Base-by-base conservation (phyloP, 1,139 yeast species). In the Geotrichum candidum region DNA sequence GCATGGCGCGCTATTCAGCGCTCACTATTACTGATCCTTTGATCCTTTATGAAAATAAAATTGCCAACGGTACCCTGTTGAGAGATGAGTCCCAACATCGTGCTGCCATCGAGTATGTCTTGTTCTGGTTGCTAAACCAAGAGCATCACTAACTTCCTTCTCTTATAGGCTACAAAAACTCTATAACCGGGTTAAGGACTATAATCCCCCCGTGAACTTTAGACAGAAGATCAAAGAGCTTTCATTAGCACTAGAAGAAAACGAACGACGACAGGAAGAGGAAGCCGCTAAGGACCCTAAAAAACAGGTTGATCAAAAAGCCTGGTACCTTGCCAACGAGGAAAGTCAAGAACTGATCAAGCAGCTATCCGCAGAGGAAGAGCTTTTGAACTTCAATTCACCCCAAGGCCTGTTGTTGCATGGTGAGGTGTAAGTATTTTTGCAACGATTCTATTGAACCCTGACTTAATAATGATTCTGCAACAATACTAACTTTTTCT, bases 381-480 rank as follows among this genome's bases (percentile, higher is more conserved):
- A 85, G 66, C 70, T 86, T 54, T 69, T 73, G n/a, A 79, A 81
- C 61, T 78, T 84, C 64, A 76, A 81, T 1, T 77, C 87, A 0
- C 91, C 91, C 0, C 86, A 82, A 63, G 91, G 92, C 0, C 73
- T 87, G 3, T 69, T 87, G 57, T 73, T 87, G 6, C 85, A 86
- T 69, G 92, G 92, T 1, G 90, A 85, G 65, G 91, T 87, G 65
- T 65, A 55, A 55, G 66, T 56, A 13, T 27, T 25, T 46, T 27
- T 10, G 48, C 18, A 41, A 18, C 53, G 18, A n/a, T 35, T 2
- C 15, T 41, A 10, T 18, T n/a, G 27, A 31, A 2, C 9, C 23
- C 15, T 22, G 45, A 29, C 9, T n/a, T 25, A 18, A 6, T 38
- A 23, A 25, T 48, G 3, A 1, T 53, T 9, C 38, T 22, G 41